Conservation (phyloP, 108 stramenopile species). For the Chaetoceros tenuissimus region DNA sequence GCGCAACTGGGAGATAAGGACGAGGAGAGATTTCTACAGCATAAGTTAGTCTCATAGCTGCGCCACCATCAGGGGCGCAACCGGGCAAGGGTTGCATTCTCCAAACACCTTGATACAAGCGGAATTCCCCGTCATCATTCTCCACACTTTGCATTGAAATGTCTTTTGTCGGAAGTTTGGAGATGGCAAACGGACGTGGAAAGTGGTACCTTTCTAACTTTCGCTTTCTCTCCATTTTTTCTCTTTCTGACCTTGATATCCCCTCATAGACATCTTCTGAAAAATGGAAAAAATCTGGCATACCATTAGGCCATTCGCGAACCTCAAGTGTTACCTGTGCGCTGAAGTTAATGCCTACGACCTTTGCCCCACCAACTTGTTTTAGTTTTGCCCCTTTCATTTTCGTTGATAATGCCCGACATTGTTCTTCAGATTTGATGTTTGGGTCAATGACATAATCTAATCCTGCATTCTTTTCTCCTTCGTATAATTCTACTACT, state of each 20-base stretch:
- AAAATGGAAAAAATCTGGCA: conserved; percentile 75
- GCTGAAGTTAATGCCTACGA: conserved; percentile 80
- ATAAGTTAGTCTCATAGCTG: conserved; percentile 83
- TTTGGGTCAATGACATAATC: conserved; percentile 8
- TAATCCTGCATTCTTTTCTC: conserved; percentile 4
- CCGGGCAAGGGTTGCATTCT: conserved; percentile 82
- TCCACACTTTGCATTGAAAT: conserved; percentile 84
- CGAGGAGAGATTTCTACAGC: conserved; percentile 83
- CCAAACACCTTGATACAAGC: conserved; percentile 90
- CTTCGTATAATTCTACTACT: conserved; percentile 49
- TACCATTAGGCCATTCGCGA: conserved; percentile 74
- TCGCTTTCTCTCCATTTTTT: conserved; percentile 31
- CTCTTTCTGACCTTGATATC: conserved; percentile 43
- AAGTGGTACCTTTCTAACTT: conserved; percentile 63
- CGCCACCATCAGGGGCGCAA: conserved; percentile 56
- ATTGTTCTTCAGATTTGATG: conserved; percentile 39
- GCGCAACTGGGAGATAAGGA: conserved; percentile 75
- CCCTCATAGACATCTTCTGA: conserved; percentile 58
- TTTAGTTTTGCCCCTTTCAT: conserved; percentile 67
- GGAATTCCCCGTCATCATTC: conserved; percentile 84
- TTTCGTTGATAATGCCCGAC: conserved; percentile 32
- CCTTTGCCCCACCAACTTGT: conserved; percentile 87
- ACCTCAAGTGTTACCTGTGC: conserved; percentile 76
- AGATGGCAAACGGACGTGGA: conserved; percentile 73
- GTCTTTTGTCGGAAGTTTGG: conserved; percentile 61